Evolutionary conservation across 306 rosid genomes (phyloP), one percentile per base, ranked within the genome.

Genomic region (Casuarina cunninghamiana): DNA sequence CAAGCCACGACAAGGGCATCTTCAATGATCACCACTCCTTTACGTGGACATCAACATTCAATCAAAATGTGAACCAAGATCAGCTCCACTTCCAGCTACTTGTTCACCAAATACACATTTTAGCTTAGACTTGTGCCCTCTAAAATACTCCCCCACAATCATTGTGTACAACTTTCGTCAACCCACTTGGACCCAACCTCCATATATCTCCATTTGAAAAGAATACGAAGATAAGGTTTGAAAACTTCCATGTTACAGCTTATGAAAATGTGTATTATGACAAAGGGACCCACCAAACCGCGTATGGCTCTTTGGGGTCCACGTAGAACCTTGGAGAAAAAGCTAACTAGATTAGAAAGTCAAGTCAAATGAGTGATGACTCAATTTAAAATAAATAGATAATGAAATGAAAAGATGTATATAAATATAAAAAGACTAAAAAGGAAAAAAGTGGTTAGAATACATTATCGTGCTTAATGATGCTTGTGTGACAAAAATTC

Each of bases 101-200:
- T 16, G 57, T 15, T 53, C 8, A 53, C 21, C 57, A 12, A 53
- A 53, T 26, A 26, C 32, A 26, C 32, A 26, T 26, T 26, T 26
- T 26, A 26, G 32, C 32, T 26, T 26, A 26, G 32, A 26, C 32
- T 26, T 26, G 32, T 32, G 35, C 65, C 39, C 10, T 21, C 2
- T 58, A 7, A 58, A 58, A 58, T 9, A 58, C 39, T 26, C 38
- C 37, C 15, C 9, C 65, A 19, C 65, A 26, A 26, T 35, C 65
- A 58, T 58, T 26, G 26, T 58, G 39, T 58, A 68, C 53, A 51
- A 65, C 38, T 63, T 69, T n/a, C 53, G 15, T 67, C 57, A 62
- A 39, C 42, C 80, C 75, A 77, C 53, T 75, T 35, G 63, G 62
- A 50, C 63, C 72, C 72, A 38, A 19, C 62, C 32, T 62, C 53